These are phyloP conservation scores for Cutaneotrichosporon cyanovorans DNA, from an alignment of 1,284 basidiomycete genomes.

Conservation along the genomic window DNA sequence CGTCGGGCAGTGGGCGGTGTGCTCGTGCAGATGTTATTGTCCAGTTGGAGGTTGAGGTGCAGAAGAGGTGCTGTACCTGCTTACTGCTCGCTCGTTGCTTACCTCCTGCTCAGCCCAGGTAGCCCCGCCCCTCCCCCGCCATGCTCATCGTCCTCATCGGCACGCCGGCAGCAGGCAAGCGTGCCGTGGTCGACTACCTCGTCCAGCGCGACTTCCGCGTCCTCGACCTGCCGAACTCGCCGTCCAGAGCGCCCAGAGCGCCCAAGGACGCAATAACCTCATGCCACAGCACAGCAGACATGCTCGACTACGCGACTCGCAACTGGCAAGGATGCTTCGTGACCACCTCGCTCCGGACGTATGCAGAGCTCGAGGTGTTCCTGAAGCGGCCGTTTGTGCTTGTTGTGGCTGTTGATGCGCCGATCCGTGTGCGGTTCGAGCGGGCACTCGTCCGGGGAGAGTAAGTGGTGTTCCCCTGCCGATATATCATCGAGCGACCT, in stretches of 20 bases:
- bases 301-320: slow-evolving; percentile 71
- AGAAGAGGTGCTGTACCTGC: no score
- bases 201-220: slow-evolving; percentile 49
- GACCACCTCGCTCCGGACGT: slow-evolving; percentile 62
- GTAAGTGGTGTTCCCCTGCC: no score
- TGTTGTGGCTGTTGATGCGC: slow-evolving; percentile 78
- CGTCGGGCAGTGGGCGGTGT: no score
- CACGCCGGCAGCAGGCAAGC: slow-evolving; percentile 72
- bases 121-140: no score
- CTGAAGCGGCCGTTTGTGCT: slow-evolving; percentile 84
- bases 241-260: no score
- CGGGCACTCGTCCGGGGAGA: slow-evolving; percentile 22
- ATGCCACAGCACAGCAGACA: slow-evolving; percentile 53
- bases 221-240: slow-evolving; percentile 28
- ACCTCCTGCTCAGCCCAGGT: no score
- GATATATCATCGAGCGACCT: no score
- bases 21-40: no score
- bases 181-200: slow-evolving; percentile 67
- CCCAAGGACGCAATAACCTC: no score
- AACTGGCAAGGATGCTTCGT: slow-evolving; percentile 78
- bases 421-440: slow-evolving; percentile 52
- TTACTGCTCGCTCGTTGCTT: no score
- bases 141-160: slow-evolving; percentile 86
- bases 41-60: no score
- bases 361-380: slow-evolving; percentile 59